phyloP scores from a whole-genome alignment of 2,329 filamentous ascomycete species.

The Fusarium subglutinans region DNA sequence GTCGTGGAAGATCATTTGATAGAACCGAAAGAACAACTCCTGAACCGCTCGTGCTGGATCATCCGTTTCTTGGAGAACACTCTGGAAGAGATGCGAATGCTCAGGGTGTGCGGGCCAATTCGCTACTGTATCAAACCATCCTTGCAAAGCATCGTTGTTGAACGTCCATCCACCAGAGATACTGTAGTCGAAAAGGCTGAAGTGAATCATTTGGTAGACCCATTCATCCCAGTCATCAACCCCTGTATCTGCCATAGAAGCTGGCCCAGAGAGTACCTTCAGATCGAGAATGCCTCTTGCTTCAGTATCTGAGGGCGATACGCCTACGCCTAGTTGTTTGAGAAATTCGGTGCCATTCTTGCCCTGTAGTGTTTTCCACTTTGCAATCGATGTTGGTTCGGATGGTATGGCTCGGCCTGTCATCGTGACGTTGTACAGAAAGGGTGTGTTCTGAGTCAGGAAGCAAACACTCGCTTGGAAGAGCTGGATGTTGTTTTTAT shows the following conservation, averaged over 20 bases:
- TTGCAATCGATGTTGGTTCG: neutral
- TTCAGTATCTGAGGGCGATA: fast-evolving
- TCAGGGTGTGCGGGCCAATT: slow-evolving; percentile 6
- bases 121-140: neutral
- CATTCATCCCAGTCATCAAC: neutral
- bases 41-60: slow-evolving; percentile 10
- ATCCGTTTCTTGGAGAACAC: neutral
- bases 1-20: slow-evolving; percentile 23
- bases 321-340: neutral
- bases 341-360: neutral
- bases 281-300: slow-evolving; percentile 1
- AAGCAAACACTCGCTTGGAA: neutral
- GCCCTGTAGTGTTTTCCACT: neutral
- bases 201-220: neutral
- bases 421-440: slow-evolving; percentile 18
- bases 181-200: neutral
- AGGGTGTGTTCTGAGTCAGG: neutral
- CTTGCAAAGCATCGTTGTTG: neutral
- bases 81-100: slow-evolving; percentile 6
- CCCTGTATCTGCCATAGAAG: neutral
- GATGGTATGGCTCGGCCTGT: neutral
- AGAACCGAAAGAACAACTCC: neutral
- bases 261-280: neutral
- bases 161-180: neutral
- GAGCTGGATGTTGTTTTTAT: neutral